Conservation (phyloP, 2,329 filamentous ascomycete species). For the Alternaria arbusti region DNA sequence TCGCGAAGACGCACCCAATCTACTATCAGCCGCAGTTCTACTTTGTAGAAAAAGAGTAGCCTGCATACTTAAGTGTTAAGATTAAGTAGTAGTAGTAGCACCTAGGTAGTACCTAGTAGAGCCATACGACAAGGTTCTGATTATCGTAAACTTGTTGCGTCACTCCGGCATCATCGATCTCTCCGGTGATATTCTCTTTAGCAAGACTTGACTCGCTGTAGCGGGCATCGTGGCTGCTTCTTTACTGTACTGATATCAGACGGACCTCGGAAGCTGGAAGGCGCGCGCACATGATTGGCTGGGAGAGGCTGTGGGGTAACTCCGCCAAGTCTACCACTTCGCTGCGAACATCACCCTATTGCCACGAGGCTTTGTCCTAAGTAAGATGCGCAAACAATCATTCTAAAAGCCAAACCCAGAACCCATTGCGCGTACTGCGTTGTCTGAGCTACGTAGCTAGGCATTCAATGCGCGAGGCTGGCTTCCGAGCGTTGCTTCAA, state of each 20-base stretch:
- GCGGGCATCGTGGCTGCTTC: not conserved
- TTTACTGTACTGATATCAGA: not conserved
- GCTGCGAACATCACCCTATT: not conserved
- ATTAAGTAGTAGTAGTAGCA: not conserved
- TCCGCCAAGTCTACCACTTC: not conserved
- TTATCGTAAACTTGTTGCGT: not conserved
- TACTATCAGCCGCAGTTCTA: not conserved
- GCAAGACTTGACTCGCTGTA: not conserved
- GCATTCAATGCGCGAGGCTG: not conserved
- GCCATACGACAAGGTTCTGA: not conserved
- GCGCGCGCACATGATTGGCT: not conserved
- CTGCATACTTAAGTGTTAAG: not conserved
- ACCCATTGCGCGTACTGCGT: not conserved
- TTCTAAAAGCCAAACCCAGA: not conserved
- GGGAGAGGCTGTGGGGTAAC: not conserved
- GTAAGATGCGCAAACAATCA: not conserved
- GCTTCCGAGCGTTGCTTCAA: not conserved
- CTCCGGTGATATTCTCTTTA: not conserved
- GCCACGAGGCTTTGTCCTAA: not conserved
- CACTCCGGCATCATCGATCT: not conserved
- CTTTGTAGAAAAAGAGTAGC: not conserved
- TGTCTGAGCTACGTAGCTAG: not conserved
- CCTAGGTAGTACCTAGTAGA: not conserved
- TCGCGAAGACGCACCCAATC: not conserved
- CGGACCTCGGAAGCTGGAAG: not conserved